These are phyloP conservation scores for Brasenia schreberi DNA, from an alignment of 164 flowering plant species.

Conservation along the genomic window DNA sequence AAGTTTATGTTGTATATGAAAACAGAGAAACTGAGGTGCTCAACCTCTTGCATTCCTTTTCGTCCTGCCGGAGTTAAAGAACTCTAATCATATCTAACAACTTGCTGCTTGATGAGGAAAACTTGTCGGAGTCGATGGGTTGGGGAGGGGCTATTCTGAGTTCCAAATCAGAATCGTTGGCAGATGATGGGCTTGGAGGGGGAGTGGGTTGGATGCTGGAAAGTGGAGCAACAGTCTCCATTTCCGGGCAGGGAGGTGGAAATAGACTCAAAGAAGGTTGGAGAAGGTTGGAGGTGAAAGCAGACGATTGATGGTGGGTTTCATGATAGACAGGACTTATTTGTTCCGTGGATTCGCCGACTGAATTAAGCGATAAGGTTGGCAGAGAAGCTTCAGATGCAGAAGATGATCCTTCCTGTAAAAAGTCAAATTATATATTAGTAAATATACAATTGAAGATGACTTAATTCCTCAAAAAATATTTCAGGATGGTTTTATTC, in stretches of 20 bases:
- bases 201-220: background rate
- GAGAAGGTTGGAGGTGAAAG: conserved; percentile 1
- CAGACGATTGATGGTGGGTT: background rate
- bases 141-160: conserved; percentile 2
- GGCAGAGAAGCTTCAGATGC: conserved; percentile 1
- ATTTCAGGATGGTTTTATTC: too few species aligned
- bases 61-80: background rate
- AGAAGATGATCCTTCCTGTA: background rate
- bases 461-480: too few species aligned
- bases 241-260: background rate
- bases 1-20: background rate
- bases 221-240: background rate
- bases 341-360: conserved; percentile 1
- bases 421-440: too few species aligned
- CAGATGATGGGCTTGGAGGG: conserved; percentile 1
- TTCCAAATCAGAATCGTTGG: conserved; percentile 4
- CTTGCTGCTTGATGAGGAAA: conserved; percentile 1
- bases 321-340: background rate
- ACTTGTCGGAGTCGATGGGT: background rate
- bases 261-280: background rate
- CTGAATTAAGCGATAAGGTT: conserved; percentile 2
- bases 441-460: too few species aligned
- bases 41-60: background rate
- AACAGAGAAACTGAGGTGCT: background rate
- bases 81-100: conserved; percentile 2